These are phyloP conservation scores for Dothistroma septosporum DNA, from an alignment of 2,329 filamentous ascomycete species.

Conservation along the genomic window DNA sequence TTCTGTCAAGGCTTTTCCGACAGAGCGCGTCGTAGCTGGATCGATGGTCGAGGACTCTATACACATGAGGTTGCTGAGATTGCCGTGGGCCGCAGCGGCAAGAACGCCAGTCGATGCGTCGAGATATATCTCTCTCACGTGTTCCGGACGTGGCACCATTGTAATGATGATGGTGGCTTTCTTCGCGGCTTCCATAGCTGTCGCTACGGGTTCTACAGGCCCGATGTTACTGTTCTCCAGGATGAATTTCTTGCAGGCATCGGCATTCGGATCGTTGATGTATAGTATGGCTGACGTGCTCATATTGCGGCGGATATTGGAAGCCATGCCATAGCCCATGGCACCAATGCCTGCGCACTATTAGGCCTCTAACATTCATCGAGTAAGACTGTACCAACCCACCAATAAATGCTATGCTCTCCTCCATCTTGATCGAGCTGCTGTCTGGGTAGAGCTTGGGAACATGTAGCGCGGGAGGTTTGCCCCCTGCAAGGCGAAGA, in stretches of 20 bases:
- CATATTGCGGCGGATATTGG: constrained; percentile 40
- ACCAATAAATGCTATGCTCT: not conserved
- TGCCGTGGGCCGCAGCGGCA: constrained; percentile 20
- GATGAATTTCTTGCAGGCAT: constrained; percentile 4
- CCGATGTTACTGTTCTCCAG: constrained; percentile 3
- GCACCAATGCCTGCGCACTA: constrained; percentile 35
- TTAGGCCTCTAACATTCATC: not conserved
- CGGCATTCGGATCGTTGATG: constrained; percentile 38
- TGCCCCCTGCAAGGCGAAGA: not conserved
- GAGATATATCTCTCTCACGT: constrained; percentile 35
- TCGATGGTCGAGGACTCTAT: constrained; percentile 26
- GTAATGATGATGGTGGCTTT: constrained; percentile 7
- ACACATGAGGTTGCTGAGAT: constrained; percentile 15
- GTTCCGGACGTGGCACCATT: constrained; percentile 5
- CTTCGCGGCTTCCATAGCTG: constrained; percentile 9
- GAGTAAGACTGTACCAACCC: not conserved
- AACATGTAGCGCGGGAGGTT: not conserved
- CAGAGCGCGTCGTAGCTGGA: constrained; percentile 14
- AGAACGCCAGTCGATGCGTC: constrained; percentile 34
- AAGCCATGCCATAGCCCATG: constrained; percentile 44
- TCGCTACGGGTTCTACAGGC: constrained; percentile 2
- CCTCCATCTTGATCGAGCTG: not conserved
- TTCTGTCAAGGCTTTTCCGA: constrained; percentile 11
- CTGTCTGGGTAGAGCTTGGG: not conserved
- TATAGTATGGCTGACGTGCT: constrained; percentile 32